Conservation (phyloP, 495 filamentous ascomycete genomes). For the Venustampulla echinocandica region DNA sequence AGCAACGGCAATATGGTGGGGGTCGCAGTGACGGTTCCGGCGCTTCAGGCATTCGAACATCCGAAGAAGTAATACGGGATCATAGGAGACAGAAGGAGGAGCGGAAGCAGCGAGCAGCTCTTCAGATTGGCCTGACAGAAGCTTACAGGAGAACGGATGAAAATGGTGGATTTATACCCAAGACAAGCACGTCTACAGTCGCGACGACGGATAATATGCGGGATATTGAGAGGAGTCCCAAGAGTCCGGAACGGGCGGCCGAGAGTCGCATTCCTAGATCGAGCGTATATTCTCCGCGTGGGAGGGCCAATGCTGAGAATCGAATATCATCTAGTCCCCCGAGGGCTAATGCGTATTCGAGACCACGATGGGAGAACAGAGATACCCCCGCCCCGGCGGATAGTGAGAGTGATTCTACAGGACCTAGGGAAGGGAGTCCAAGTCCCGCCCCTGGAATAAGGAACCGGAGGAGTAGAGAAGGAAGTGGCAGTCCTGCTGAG, state of each 20-base stretch:
- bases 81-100: constrained; percentile 1
- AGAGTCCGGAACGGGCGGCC: too few species aligned
- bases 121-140: constrained; percentile 8
- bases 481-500: not conserved
- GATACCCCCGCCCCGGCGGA: constrained; percentile 1
- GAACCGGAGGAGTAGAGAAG: not conserved
- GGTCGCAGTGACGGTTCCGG: not conserved
- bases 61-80: not conserved
- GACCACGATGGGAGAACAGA: not conserved
- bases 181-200: not conserved
- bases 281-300: not conserved
- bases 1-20: not conserved
- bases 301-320: not conserved
- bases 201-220: too few species aligned
- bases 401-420: constrained; percentile 14
- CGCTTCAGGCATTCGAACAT: not conserved
- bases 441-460: constrained; percentile 4
- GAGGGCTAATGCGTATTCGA: not conserved
- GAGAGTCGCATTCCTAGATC: constrained; percentile 18
- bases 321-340: constrained; percentile 5
- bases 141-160: constrained; percentile 13
- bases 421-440: constrained; percentile 8
- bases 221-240: too few species aligned
- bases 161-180: constrained; percentile 6
- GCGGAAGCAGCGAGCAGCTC: not conserved